These are phyloP conservation scores for Alternaria arborescens DNA, from an alignment of 2,329 filamentous ascomycete genomes.

Conservation along the genomic window DNA sequence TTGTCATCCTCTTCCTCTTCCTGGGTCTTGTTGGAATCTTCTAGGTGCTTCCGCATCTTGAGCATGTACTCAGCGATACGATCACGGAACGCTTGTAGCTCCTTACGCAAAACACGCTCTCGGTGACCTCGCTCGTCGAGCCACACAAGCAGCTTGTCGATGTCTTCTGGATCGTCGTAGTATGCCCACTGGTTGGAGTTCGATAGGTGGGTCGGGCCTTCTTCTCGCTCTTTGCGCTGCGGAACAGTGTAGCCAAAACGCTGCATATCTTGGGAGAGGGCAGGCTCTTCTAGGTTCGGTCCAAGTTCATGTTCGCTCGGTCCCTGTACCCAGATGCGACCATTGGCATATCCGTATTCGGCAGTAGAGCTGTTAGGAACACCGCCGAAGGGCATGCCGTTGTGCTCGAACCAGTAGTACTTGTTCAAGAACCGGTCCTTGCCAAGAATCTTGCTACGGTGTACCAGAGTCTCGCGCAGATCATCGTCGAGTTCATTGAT, in stretches of 20 bases:
- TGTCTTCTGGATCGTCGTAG: slow-evolving; percentile 78
- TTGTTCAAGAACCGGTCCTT: slow-evolving; percentile 98
- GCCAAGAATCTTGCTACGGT: slow-evolving; percentile 85
- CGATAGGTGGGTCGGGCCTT: slow-evolving; percentile 80
- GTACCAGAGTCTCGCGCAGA: slow-evolving; percentile 90
- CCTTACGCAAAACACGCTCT: slow-evolving; percentile 87
- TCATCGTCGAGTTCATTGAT: slow-evolving; percentile 90
- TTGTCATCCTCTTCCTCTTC: slow-evolving; percentile 57
- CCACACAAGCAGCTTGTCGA: slow-evolving; percentile 86
- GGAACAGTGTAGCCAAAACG: slow-evolving; percentile 83
- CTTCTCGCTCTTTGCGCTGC: slow-evolving; percentile 85
- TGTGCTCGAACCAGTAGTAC: slow-evolving; percentile 99
- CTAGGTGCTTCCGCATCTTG: slow-evolving; percentile 77
- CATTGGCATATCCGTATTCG: slow-evolving; percentile 88
- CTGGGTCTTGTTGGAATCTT: slow-evolving; percentile 60
- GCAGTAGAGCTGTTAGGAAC: slow-evolving; percentile 89
- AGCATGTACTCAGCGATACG: slow-evolving; percentile 82
- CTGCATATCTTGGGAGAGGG: slow-evolving; percentile 77
- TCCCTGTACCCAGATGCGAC: slow-evolving; percentile 94
- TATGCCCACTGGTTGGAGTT: slow-evolving; percentile 89
- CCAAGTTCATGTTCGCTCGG: slow-evolving; percentile 84
- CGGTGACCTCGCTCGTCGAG: slow-evolving; percentile 86
- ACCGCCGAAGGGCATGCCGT: slow-evolving; percentile 95
- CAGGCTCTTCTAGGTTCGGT: slow-evolving; percentile 62
- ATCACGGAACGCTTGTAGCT: slow-evolving; percentile 78